A percentile compares a stretch with the other conserved stretches of the same genome.
phyloP scores from a whole-genome alignment of 1,284 basidiomycete species.

The Ceratobasidium sp. region DNA sequence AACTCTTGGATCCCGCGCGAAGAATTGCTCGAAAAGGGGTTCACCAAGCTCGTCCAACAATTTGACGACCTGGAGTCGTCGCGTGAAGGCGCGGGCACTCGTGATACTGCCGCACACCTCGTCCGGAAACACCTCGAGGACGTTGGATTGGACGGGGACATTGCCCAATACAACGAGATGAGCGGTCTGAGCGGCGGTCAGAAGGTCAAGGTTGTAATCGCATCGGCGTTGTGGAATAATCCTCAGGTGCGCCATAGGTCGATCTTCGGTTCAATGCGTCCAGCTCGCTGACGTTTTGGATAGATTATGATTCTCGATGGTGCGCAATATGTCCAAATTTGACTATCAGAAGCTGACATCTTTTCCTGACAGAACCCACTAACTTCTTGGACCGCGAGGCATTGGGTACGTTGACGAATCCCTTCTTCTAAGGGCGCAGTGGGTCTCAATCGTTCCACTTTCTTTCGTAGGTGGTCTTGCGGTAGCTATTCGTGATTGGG shows the following conservation, averaged over 20 bases:
- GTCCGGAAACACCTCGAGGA: slow-evolving; percentile 93
- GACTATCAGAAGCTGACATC: slow-evolving; percentile 5
- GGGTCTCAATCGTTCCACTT: slow-evolving; percentile 57
- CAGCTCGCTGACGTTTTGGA: background rate
- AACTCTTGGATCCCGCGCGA: slow-evolving; percentile 97
- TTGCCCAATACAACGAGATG: slow-evolving; percentile 97
- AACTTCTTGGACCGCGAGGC: slow-evolving; percentile 96
- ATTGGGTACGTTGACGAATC: slow-evolving; percentile 62
- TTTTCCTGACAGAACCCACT: slow-evolving; percentile 86
- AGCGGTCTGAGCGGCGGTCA: slow-evolving; percentile 92
- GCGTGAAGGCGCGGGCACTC: slow-evolving; percentile 89
- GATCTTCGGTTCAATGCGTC: slow-evolving; percentile 43
- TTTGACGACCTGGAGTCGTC: slow-evolving; percentile 98
- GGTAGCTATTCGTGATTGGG: slow-evolving; percentile 96
- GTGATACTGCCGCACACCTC: slow-evolving; percentile 83
- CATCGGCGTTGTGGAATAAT: slow-evolving; percentile 95
- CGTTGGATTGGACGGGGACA: slow-evolving; percentile 96
- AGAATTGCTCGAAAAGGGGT: slow-evolving; percentile 89
- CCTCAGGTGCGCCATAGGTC: slow-evolving; percentile 72
- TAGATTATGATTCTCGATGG: slow-evolving; percentile 51
- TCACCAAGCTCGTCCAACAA: slow-evolving; percentile 91
- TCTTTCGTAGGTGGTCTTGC: slow-evolving; percentile 81
- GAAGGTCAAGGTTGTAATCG: slow-evolving; percentile 98
- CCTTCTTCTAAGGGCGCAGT: background rate
- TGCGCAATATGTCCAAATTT: background rate